Evolutionary conservation across 768 basidiomycete genomes (phyloP).

Genomic region (Russula lepida): DNA sequence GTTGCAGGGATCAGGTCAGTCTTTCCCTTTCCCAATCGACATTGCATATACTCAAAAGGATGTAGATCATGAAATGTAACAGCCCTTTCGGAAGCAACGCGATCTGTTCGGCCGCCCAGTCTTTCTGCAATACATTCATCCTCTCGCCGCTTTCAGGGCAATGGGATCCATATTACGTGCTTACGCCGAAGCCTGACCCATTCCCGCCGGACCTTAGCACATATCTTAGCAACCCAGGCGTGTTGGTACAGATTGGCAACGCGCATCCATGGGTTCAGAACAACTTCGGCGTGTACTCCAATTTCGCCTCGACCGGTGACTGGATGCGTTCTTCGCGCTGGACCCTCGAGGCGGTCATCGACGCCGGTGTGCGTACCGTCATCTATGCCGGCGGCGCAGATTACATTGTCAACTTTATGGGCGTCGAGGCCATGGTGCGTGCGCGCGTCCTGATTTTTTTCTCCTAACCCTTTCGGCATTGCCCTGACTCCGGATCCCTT

Average conservation of each 20-base stretch:
- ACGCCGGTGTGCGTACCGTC: constrained; percentile 47
- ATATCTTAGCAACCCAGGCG: constrained; percentile 27
- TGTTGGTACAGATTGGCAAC: constrained; percentile 39
- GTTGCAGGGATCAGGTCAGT: constrained; percentile 43
- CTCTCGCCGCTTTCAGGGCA: constrained; percentile 24
- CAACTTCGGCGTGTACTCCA: constrained; percentile 32
- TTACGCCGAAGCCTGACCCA: constrained; percentile 33
- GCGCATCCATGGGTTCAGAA: no score
- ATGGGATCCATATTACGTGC: constrained; percentile 49
- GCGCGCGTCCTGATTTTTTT: not conserved
- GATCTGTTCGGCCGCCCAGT: constrained; percentile 37
- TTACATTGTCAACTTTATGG: constrained; percentile 46
- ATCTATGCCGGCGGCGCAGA: constrained; percentile 55
- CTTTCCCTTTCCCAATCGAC: not conserved
- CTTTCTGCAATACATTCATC: no score
- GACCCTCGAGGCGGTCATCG: constrained; percentile 46
- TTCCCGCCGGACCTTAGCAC: constrained; percentile 39
- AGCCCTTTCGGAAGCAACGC: constrained; percentile 34
- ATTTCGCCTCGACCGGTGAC: constrained; percentile 45
- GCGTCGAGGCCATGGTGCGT: constrained; percentile 50
- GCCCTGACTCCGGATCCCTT: not conserved
- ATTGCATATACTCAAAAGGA: not conserved
- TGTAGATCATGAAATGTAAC: constrained; percentile 46
- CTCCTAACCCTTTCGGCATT: not conserved
- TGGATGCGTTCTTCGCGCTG: constrained; percentile 42